Conservation (phyloP, 1,284 basidiomycete genomes). For the Apiotrichum sp. region DNA sequence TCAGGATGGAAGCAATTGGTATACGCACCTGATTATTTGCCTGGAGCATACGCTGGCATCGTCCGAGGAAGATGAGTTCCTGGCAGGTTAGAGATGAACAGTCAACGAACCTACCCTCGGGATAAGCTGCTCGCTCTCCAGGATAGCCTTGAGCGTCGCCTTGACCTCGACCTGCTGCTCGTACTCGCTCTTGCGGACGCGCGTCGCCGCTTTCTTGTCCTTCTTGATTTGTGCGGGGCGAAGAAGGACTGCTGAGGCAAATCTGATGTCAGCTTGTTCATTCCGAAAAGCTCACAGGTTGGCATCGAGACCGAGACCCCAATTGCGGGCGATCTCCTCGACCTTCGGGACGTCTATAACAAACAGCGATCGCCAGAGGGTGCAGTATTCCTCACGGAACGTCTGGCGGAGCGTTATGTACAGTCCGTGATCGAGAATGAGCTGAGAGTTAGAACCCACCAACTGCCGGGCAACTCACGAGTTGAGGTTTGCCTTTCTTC, state of each 20-base stretch:
- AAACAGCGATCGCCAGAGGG: constrained; percentile 71
- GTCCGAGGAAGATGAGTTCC: constrained; percentile 71
- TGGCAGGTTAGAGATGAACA: constrained; percentile 39
- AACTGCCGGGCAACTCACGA: constrained; percentile 51
- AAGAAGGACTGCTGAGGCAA: constrained; percentile 45
- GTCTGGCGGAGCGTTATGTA: constrained; percentile 63
- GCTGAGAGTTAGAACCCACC: constrained; percentile 16
- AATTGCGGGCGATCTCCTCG: constrained; percentile 58
- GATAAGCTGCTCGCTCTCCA: constrained; percentile 51
- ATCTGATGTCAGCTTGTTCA: constrained; percentile 24
- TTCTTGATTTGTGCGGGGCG: constrained; percentile 42
- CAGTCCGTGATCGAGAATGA: constrained; percentile 78
- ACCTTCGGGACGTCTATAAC: constrained; percentile 61
- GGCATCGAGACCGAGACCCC: constrained; percentile 69
- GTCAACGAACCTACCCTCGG: constrained; percentile 39
- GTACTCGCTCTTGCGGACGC: constrained; percentile 31
- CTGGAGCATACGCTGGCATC: constrained; percentile 67
- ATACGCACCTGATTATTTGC: constrained; percentile 52
- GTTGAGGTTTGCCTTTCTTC: constrained; percentile 58
- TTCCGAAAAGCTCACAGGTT: constrained; percentile 57
- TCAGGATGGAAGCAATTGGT: constrained; percentile 43
- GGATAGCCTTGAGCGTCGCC: constrained; percentile 48
- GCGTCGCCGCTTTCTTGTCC: constrained; percentile 20
- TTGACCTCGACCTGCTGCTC: constrained; percentile 51
- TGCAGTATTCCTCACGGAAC: constrained; percentile 67